Evolutionary conservation across 2,329 filamentous ascomycete genomes (phyloP).

Genomic region (Colletotrichum plurivorum): DNA sequence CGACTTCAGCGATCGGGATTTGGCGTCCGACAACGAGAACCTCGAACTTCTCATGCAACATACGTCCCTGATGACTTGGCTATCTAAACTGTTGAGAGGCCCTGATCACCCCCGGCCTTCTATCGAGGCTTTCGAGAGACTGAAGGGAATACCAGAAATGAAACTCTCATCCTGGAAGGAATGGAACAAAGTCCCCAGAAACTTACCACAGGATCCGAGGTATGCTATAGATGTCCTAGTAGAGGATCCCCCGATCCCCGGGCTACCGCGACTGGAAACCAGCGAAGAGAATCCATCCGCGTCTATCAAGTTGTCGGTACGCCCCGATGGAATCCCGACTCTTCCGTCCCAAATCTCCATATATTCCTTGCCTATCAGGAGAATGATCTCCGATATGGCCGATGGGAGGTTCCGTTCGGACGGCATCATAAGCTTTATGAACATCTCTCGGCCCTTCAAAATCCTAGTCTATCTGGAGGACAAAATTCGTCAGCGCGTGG

Average conservation of each 20-base stretch:
- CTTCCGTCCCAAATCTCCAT: background rate
- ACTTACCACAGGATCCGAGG: background rate
- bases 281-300: background rate
- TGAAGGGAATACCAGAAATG: background rate
- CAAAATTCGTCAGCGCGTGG: background rate
- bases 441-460: background rate
- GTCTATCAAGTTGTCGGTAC: background rate
- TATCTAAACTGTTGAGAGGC: background rate
- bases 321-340: background rate
- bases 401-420: background rate
- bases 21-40: background rate
- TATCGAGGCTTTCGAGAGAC: background rate
- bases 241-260: background rate
- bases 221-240: background rate
- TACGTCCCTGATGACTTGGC: background rate
- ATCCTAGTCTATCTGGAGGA: background rate
- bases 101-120: background rate
- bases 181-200: background rate
- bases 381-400: background rate
- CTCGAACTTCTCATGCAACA: background rate
- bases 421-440: background rate
- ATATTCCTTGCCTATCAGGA: background rate
- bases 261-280: no score
- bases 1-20: no score
- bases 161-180: background rate